A percentile compares a stretch with the other conserved stretches of the same genome.
phyloP scores from a whole-genome alignment of 768 basidiomycete genomes.

The Kondoa subrosea region DNA sequence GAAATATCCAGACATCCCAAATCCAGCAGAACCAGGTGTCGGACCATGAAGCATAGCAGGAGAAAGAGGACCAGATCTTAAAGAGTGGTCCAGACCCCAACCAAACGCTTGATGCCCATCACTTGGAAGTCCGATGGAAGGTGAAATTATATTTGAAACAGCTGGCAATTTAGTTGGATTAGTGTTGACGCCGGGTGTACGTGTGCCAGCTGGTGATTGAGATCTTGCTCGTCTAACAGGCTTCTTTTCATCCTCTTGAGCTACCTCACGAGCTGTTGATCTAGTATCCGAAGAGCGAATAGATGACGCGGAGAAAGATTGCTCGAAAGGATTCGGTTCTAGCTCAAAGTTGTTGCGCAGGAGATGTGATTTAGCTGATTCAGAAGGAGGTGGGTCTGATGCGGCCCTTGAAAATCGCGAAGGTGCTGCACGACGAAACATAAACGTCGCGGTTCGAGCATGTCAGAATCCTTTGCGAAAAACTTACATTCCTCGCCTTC shows the following conservation, averaged over 20 bases:
- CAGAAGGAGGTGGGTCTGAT: conserved; percentile 5
- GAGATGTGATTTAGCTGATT: background rate
- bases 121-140: conserved; percentile 31
- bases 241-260: background rate
- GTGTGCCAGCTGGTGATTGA: conserved; percentile 13
- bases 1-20: conserved; percentile 35
- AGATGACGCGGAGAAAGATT: conserved; percentile 55
- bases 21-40: conserved; percentile 33
- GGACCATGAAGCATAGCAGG: conserved; percentile 93
- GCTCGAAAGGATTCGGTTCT: conserved; percentile 87
- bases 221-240: conserved; percentile 12
- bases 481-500: background rate
- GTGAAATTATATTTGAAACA: conserved; percentile 56
- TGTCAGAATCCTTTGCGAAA: no score
- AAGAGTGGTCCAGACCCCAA: conserved; percentile 50
- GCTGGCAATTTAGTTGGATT: conserved; percentile 49
- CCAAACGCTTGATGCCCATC: conserved; percentile 40
- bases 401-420: background rate
- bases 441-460: no score
- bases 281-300: conserved; percentile 6
- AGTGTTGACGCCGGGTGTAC: conserved; percentile 1
- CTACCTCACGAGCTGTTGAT: background rate
- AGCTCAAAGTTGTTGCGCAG: conserved; percentile 32
- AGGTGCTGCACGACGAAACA: background rate
- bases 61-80: conserved; percentile 81